Evolutionary conservation across 2,329 filamentous ascomycete species (phyloP).

Genomic region (Clonostachys sp.): DNA sequence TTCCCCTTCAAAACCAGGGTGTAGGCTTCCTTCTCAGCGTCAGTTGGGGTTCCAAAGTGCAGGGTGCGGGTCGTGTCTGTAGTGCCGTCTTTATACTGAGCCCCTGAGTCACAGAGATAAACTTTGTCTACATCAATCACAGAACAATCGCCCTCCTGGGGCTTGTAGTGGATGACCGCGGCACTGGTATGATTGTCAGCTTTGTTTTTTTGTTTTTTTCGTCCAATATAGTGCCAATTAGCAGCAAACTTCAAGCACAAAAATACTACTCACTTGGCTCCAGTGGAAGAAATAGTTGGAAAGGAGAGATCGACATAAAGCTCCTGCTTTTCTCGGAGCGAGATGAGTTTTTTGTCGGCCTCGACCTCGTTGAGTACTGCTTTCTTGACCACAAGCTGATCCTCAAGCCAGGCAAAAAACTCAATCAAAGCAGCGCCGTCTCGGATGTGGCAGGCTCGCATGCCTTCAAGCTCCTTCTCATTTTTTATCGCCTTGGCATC

Average conservation of each 20-base stretch:
- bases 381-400: conserved; percentile 74
- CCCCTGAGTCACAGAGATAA: conserved; percentile 95
- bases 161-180: conserved; percentile 93
- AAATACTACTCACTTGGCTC: conserved; percentile 53
- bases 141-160: conserved; percentile 76
- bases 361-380: conserved; percentile 78
- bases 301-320: conserved; percentile 90
- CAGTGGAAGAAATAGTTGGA: conserved; percentile 92
- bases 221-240: too few species aligned
- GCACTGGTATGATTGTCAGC: conserved; percentile 51
- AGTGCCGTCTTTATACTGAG: conserved; percentile 93
- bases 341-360: conserved; percentile 87
- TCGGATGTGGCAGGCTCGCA: conserved; percentile 89
- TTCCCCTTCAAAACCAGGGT: conserved; percentile 93
- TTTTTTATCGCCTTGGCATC: conserved; percentile 97
- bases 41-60: conserved; percentile 82
- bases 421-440: conserved; percentile 88
- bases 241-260: too few species aligned
- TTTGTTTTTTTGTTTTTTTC: background rate
- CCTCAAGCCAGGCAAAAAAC: conserved; percentile 95
- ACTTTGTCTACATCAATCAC: conserved; percentile 79
- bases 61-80: conserved; percentile 93
- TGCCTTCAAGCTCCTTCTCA: conserved; percentile 80
- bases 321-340: conserved; percentile 61
- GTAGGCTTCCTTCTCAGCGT: conserved; percentile 82